A percentile compares a stretch with the other conserved stretches of the same genome.
Conservation (phyloP, 371 early-diverging fungal species). For the Mortierella sp. region DNA sequence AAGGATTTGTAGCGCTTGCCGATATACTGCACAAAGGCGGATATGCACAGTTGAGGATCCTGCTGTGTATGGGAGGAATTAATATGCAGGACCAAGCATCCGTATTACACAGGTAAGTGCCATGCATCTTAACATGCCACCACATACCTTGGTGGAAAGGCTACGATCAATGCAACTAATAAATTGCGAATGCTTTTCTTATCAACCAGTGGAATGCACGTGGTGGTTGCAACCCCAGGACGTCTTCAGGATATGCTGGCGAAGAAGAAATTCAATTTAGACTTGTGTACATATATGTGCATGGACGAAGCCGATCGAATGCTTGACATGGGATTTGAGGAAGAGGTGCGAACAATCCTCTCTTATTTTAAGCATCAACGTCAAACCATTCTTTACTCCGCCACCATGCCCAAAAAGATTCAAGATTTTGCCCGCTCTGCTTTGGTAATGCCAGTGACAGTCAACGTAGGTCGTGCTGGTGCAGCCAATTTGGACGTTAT, state of each 20-base stretch:
- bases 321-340: conserved; percentile 98
- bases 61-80: conserved; percentile 97
- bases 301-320: conserved; percentile 99
- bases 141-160: not conserved
- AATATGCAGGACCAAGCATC: conserved; percentile 88
- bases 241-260: conserved; percentile 89
- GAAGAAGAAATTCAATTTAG: conserved; percentile 85
- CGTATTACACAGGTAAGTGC: conserved; percentile 68
- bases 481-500: conserved; percentile 97
- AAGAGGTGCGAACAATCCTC: conserved; percentile 93
- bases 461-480: conserved; percentile 99
- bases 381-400: conserved; percentile 95
- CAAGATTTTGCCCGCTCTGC: conserved; percentile 94
- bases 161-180: not conserved
- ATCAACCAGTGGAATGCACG: conserved; percentile 66
- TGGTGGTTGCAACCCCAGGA: conserved; percentile 97
- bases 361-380: conserved; percentile 91
- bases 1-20: conserved; percentile 76
- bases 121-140: not conserved
- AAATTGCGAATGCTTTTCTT: not conserved
- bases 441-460: conserved; percentile 91
- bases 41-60: conserved; percentile 78
- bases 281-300: conserved; percentile 87
- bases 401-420: conserved; percentile 98
- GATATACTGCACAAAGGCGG: conserved; percentile 73